Conservation (phyloP, 2,329 filamentous ascomycete genomes). For the Diaporthe ampelina region DNA sequence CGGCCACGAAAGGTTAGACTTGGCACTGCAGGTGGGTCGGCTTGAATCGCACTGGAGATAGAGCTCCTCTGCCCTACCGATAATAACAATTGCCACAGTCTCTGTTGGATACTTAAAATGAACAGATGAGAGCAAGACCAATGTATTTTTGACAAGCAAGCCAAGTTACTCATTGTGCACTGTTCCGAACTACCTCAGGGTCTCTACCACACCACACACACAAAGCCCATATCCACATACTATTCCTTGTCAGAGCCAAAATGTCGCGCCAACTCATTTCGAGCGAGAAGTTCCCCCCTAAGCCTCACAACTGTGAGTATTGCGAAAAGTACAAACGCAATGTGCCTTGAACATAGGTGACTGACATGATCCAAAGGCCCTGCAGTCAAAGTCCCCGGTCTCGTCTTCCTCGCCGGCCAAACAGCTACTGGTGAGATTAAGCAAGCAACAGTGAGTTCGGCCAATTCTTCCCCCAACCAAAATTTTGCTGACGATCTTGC, state of each 20-base stretch:
- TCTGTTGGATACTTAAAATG: conserved; percentile 20
- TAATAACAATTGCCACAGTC: neutral
- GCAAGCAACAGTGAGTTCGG: conserved; percentile 56
- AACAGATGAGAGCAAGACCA: neutral
- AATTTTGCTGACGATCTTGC: neutral
- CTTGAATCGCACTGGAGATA: neutral
- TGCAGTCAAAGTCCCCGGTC: conserved; percentile 59
- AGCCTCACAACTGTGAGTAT: conserved; percentile 60
- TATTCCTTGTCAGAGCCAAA: conserved; percentile 38
- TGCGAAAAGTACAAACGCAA: neutral
- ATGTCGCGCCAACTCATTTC: conserved; percentile 63
- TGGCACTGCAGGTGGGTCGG: conserved; percentile 6
- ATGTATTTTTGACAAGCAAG: conserved; percentile 27
- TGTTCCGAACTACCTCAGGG: neutral
- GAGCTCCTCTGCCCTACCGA: conserved; percentile 30
- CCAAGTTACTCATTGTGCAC: conserved; percentile 15
- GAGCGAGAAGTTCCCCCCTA: conserved; percentile 60
- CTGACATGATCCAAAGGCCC: conserved; percentile 49
- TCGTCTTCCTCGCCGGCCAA: conserved; percentile 62
- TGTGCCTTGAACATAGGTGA: neutral
- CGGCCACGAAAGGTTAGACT: neutral
- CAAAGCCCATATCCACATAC: neutral
- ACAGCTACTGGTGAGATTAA: conserved; percentile 64
- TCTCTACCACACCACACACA: neutral
- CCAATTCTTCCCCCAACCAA: neutral